Conservation (phyloP, 176 grass and related monocot genomes). For the Oryza australiensis region DNA sequence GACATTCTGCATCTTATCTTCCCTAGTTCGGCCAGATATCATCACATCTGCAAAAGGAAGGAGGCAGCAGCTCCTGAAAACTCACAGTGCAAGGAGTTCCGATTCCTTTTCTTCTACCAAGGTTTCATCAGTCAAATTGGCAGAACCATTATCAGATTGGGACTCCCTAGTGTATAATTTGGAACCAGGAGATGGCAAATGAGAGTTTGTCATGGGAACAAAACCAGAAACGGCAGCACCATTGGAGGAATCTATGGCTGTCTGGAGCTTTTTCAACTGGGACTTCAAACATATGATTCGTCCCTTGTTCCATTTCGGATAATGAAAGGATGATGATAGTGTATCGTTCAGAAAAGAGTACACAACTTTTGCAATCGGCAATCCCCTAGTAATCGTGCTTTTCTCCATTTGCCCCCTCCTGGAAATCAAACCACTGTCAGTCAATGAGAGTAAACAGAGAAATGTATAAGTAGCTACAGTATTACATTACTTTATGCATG, state of each 20-base stretch:
- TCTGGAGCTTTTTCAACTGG: conserved; percentile 71
- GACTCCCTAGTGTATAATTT: conserved; percentile 50
- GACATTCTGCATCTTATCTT: conserved; percentile 1
- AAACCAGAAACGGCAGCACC: conserved; percentile 45
- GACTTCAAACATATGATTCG: conserved; percentile 77
- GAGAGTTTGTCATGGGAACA: conserved; percentile 45
- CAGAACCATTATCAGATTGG: conserved; percentile 23
- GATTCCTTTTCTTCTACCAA: conserved; percentile 55
- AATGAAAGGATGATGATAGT: conserved; percentile 76
- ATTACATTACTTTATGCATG: conserved; percentile 15
- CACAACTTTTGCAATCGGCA: conserved; percentile 72
- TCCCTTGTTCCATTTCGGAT: conserved; percentile 90
- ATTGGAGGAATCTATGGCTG: conserved; percentile 47
- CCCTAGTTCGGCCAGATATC: conserved; percentile 16
- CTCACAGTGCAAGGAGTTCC: conserved; percentile 69
- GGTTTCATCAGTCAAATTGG: background rate
- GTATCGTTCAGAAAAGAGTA: conserved; percentile 76
- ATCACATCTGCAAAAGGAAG: background rate
- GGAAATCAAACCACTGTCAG: conserved; percentile 39
- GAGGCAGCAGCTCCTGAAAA: conserved; percentile 1
- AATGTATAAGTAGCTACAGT: background rate
- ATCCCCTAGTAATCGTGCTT: conserved; percentile 60
- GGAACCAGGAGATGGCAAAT: conserved; percentile 52
- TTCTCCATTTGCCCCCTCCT: conserved; percentile 95
- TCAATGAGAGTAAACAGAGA: background rate